phyloP scores from a whole-genome alignment of 306 rosid genomes.

The Dryas octopetala region DNA sequence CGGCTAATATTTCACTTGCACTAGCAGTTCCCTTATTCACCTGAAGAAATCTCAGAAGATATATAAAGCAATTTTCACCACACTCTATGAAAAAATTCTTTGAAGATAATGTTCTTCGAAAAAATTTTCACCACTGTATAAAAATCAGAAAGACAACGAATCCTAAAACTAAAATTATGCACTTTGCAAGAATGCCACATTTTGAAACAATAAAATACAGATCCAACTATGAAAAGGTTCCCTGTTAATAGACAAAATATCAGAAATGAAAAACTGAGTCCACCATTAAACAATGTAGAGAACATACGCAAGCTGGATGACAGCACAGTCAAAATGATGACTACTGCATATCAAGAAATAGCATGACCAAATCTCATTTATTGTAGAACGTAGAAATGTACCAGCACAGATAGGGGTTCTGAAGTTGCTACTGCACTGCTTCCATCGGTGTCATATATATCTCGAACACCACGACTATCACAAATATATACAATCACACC shows the following conservation, averaged over 20 bases:
- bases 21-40: slow-evolving; percentile 99
- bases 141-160: not conserved
- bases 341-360: not conserved
- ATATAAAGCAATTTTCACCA: slow-evolving; percentile 8
- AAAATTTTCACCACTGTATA: not conserved
- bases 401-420: slow-evolving; percentile 93
- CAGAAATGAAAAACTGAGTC: not conserved
- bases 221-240: not conserved
- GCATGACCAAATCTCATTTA: slow-evolving; percentile 3
- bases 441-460: slow-evolving; percentile 96
- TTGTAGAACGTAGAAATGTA: slow-evolving; percentile 26
- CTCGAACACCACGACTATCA: slow-evolving; percentile 88
- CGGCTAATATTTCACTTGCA: slow-evolving; percentile 97
- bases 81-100: not conserved
- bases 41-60: slow-evolving; percentile 40
- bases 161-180: not conserved
- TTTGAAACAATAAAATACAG: not conserved
- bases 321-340: not conserved
- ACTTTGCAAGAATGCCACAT: not conserved
- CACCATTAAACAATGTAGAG: not conserved
- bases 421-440: slow-evolving; percentile 72
- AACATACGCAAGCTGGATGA: not conserved
- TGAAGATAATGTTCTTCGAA: not conserved
- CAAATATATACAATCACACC: slow-evolving; percentile 93
- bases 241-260: not conserved